These are phyloP conservation scores for Auriculariales sp. DNA, from an alignment of 768 basidiomycete species.

Conservation along the genomic window DNA sequence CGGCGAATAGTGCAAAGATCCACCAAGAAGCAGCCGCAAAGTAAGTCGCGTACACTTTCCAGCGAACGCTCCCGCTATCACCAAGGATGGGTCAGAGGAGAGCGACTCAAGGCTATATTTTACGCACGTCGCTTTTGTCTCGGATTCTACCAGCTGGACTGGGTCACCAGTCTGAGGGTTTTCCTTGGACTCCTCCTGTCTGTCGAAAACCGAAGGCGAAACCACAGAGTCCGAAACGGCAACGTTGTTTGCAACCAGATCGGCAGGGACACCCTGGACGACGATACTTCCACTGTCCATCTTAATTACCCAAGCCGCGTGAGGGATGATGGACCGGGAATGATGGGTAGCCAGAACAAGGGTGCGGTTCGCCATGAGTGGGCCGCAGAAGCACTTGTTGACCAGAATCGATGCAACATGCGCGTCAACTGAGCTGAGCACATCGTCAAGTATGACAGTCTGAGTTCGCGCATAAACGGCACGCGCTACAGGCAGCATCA, in stretches of 20 bases:
- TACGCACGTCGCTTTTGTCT: too few species aligned
- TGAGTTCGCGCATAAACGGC: slow-evolving; percentile 63
- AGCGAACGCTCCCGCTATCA: too few species aligned
- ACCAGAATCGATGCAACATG: slow-evolving; percentile 64
- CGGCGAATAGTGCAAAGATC: too few species aligned
- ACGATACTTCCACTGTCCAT: slow-evolving; percentile 75
- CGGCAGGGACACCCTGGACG: slow-evolving; percentile 51
- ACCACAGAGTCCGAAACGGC: too few species aligned
- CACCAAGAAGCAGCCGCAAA: too few species aligned
- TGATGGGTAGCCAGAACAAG: slow-evolving; percentile 79
- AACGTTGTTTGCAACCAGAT: slow-evolving; percentile 48
- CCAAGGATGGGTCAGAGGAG: too few species aligned
- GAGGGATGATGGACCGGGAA: slow-evolving; percentile 67
- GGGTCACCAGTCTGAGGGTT: too few species aligned
- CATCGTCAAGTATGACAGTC: slow-evolving; percentile 1
- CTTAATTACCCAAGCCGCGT: slow-evolving; percentile 54
- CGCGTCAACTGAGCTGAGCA: slow-evolving; percentile 46
- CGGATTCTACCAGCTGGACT: too few species aligned
- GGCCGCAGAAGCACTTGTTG: slow-evolving; percentile 43
- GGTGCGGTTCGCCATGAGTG: slow-evolving; percentile 48
- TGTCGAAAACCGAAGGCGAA: too few species aligned
- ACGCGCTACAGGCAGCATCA: slow-evolving; percentile 46
- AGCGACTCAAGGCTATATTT: too few species aligned
- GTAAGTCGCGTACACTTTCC: too few species aligned
- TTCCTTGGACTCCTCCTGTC: too few species aligned